These are phyloP conservation scores for Candida vartiovaarae DNA, from an alignment of 805 yeast genomes.

Conservation along the genomic window DNA sequence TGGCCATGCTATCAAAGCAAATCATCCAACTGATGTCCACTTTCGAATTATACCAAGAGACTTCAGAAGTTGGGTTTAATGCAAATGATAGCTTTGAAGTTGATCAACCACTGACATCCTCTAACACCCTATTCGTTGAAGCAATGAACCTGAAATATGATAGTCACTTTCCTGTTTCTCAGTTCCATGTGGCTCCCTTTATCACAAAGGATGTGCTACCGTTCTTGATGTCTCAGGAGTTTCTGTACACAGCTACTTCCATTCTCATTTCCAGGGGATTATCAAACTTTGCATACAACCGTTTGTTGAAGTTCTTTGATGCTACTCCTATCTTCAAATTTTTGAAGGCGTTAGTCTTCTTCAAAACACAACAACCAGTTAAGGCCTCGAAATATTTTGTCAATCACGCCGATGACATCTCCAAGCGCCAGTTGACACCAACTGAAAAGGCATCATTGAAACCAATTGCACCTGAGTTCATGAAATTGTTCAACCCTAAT, in stretches of 20 bases:
- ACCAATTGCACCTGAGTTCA: constrained; percentile 16
- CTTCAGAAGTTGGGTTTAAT: constrained; percentile 14
- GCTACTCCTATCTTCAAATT: constrained; percentile 15
- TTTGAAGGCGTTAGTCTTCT: constrained; percentile 17
- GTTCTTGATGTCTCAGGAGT: constrained; percentile 14
- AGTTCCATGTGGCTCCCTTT: constrained; percentile 7
- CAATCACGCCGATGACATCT: constrained; percentile 23
- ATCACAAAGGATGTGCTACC: constrained; percentile 12
- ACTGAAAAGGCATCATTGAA: constrained; percentile 19
- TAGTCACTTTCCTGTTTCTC: constrained; percentile 12
- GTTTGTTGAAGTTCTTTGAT: constrained; percentile 13
- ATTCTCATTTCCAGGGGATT: constrained; percentile 8
- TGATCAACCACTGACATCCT: constrained; percentile 13
- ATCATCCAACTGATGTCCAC: constrained; percentile 14
- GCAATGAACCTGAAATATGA: constrained; percentile 7
- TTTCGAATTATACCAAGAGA: constrained; percentile 12
- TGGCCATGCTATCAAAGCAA: constrained; percentile 12
- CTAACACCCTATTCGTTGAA: constrained; percentile 9
- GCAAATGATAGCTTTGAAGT: constrained; percentile 12
- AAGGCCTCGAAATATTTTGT: constrained; percentile 27
- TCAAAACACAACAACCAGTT: constrained; percentile 21
- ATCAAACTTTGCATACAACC: constrained; percentile 11
- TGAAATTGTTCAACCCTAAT: constrained; percentile 24
- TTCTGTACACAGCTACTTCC: constrained; percentile 7
- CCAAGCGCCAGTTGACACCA: constrained; percentile 16